A percentile compares a stretch with the other conserved stretches of the same genome.
Evolutionary conservation across 2,329 filamentous ascomycete genomes (phyloP).

Genomic region (Cladosporium colombiae): DNA sequence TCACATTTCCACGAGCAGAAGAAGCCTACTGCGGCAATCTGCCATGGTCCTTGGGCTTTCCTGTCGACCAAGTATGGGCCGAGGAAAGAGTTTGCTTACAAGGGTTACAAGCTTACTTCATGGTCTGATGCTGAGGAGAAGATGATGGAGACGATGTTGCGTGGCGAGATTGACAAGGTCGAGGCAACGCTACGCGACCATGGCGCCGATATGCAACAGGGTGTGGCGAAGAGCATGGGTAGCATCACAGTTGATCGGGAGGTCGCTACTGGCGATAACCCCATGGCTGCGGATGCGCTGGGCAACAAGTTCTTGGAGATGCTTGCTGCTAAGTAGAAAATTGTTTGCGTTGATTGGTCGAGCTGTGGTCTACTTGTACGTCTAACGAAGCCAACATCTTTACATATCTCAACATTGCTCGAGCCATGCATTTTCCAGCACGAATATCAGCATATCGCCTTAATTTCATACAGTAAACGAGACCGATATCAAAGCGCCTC

Average conservation of each 20-base stretch:
- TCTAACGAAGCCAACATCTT: neutral
- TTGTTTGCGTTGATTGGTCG: neutral
- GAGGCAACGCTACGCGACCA: slow-evolving; percentile 42
- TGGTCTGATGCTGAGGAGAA: slow-evolving; percentile 51
- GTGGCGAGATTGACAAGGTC: slow-evolving; percentile 48
- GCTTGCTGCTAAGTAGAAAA: slow-evolving; percentile 3
- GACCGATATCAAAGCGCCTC: too few relatives aligned
- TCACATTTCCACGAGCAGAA: slow-evolving; percentile 42
- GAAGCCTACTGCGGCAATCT: slow-evolving; percentile 50
- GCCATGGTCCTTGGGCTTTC: slow-evolving; percentile 50
- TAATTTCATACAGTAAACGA: too few relatives aligned
- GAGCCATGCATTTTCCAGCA: too few relatives aligned
- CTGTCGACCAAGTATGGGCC: slow-evolving; percentile 43
- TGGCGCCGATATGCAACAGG: slow-evolving; percentile 49
- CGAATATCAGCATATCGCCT: too few relatives aligned
- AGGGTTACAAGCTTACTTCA: slow-evolving; percentile 49
- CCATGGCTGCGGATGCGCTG: slow-evolving; percentile 5
- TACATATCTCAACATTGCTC: neutral
- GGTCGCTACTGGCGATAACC: slow-evolving; percentile 5
- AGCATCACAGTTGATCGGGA: slow-evolving; percentile 48
- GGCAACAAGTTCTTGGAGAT: slow-evolving; percentile 6
- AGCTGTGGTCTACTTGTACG: neutral
- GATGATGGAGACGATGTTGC: slow-evolving; percentile 47
- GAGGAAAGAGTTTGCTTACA: slow-evolving; percentile 44
- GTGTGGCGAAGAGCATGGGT: slow-evolving; percentile 42